phyloP scores from a whole-genome alignment of 164 flowering plant genomes.

The Kingdonia uniflora region DNA sequence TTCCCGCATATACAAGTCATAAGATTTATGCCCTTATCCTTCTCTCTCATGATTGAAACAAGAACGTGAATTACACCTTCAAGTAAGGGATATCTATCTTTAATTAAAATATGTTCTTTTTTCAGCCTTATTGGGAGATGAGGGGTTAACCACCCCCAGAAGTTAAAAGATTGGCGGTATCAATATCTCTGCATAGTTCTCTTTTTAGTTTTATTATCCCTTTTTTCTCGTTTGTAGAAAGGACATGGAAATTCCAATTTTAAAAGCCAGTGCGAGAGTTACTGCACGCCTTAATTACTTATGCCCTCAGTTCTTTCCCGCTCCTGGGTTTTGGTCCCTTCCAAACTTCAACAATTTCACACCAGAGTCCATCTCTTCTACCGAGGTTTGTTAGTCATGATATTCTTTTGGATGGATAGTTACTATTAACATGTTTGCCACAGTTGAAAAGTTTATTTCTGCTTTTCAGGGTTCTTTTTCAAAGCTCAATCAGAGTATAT shows the following conservation, averaged over 20 bases:
- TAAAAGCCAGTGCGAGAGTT: constrained; percentile 76
- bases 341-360: constrained; percentile 14
- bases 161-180: too few species aligned
- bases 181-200: not conserved
- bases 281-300: constrained; percentile 75
- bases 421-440: constrained; percentile 4
- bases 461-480: constrained; percentile 32
- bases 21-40: too few species aligned
- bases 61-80: too few species aligned
- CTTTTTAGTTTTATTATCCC: not conserved
- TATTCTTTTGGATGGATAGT: not conserved
- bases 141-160: too few species aligned
- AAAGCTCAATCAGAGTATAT: constrained; percentile 22
- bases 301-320: constrained; percentile 90
- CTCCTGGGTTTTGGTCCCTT: constrained; percentile 67
- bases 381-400: constrained; percentile 44
- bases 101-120: too few species aligned
- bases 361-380: constrained; percentile 17
- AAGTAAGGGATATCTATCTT: too few species aligned
- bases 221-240: constrained; percentile 34
- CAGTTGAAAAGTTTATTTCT: constrained; percentile 12
- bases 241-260: constrained; percentile 74
- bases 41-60: too few species aligned
- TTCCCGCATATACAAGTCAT: too few species aligned
- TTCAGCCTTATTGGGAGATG: too few species aligned